Base-by-base conservation (phyloP, 352 stramenopile genomes). In the Phytophthora vignae region DNA sequence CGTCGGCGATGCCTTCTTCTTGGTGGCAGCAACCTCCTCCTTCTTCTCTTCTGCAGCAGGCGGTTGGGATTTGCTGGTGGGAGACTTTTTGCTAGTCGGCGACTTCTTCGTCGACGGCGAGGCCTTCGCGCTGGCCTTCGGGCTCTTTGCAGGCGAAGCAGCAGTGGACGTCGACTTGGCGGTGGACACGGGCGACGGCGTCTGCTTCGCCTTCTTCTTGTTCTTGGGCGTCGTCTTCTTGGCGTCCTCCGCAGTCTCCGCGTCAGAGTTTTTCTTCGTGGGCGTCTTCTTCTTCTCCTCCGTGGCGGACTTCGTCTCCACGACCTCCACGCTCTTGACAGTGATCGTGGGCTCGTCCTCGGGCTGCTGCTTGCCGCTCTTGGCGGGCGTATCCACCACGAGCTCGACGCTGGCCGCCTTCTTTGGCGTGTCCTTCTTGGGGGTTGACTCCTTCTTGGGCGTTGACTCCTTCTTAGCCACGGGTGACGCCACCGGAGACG, bases 171-270 rank as follows among this genome's bases (percentile, higher is more conserved):
- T 36, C 22, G 57, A 4, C 53, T 68, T 62, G n/a, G 49, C 21
- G 2, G 22, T 33, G 48, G 22, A 12, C 40, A 40, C 15, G 63
- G 59, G 33, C 0, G 58, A 63, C 8, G 53, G 22, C 27, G 49
- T 36, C 27, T 73, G 73, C 38, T 71, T 67, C 52, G 49, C 42
- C 33, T 73, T 76, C 38, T 71, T 67, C 52, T 71, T 71, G 36
- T 64, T 29, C 61, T 56, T 67, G 0, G 59, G 54, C 29, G 42
- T 74, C 46, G 57, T 36, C 12, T 48, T 57, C 17, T 67, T 55
- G 6, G 17, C 27, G 27, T 57, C 29, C 4, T 64, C 50, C 19
- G 60, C 44, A 15, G 29, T 14, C 0, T 46, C 48, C 17, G 22
- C 40, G 25, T 12, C 60, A 49, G 40, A 22, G 9, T 52, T 67